phyloP scores from a whole-genome alignment of 768 basidiomycete species.

The Roridomyces roridus region DNA sequence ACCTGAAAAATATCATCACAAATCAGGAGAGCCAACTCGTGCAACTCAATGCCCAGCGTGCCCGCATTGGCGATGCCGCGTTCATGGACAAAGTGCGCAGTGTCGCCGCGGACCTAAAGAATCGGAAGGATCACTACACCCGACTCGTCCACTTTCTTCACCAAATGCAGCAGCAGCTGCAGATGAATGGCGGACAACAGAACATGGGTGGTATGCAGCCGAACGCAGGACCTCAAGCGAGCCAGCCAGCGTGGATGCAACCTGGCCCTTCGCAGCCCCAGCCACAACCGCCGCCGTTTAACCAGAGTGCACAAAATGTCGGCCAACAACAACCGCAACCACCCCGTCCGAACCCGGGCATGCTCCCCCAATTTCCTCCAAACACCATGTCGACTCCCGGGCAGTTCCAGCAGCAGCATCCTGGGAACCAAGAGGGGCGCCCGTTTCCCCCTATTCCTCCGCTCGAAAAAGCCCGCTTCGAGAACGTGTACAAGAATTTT shows the following conservation, averaged over 20 bases:
- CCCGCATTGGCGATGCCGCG: slow-evolving; percentile 27
- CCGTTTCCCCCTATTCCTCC: slow-evolving; percentile 36
- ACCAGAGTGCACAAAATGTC: slow-evolving; percentile 16
- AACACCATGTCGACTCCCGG: slow-evolving; percentile 41
- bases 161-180: slow-evolving; percentile 29
- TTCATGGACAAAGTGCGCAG: slow-evolving; percentile 29
- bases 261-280: slow-evolving; percentile 18
- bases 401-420: slow-evolving; percentile 32
- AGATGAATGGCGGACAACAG: slow-evolving; percentile 24
- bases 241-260: slow-evolving; percentile 21
- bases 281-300: slow-evolving; percentile 19
- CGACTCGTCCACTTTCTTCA: slow-evolving; percentile 41
- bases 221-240: background rate
- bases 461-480: slow-evolving; percentile 59
- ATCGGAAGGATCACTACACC: slow-evolving; percentile 45
- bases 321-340: slow-evolving; percentile 36
- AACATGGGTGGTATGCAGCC: slow-evolving; percentile 30
- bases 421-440: slow-evolving; percentile 17
- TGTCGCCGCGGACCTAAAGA: slow-evolving; percentile 32
- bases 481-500: slow-evolving; percentile 55
- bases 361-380: slow-evolving; percentile 41
- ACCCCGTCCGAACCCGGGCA: slow-evolving; percentile 44
- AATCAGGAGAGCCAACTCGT: slow-evolving; percentile 24
- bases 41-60: slow-evolving; percentile 28
- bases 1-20: slow-evolving; percentile 26